Evolutionary conservation across 225 moss, liverwort and hornwort genomes (phyloP).

Genomic region (Thuidium tamariscinum): DNA sequence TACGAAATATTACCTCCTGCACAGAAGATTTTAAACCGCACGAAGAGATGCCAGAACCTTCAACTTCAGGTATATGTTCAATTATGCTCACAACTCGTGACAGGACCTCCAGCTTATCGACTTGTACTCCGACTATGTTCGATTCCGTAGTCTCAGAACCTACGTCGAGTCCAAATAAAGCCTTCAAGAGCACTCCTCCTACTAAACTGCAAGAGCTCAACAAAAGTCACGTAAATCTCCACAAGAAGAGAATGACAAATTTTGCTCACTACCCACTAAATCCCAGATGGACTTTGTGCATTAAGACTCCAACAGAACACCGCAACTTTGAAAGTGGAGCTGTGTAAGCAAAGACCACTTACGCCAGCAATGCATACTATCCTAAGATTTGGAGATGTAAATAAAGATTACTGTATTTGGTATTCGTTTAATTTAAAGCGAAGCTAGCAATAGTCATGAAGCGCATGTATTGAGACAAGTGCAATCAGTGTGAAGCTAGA

Average conservation of each 20-base stretch:
- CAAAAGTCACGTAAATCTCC: neutral
- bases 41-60: constrained; percentile 8
- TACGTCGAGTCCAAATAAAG: constrained; percentile 55
- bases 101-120: constrained; percentile 38
- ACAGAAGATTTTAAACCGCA: constrained; percentile 7
- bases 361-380: neutral
- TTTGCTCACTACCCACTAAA: neutral
- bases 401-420: neutral
- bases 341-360: neutral
- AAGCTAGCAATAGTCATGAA: neutral
- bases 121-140: constrained; percentile 18
- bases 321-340: neutral
- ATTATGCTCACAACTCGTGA: constrained; percentile 25
- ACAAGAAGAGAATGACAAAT: neutral
- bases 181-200: constrained; percentile 57
- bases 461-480: neutral
- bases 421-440: neutral
- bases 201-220: constrained; percentile 47
- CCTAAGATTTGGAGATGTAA: neutral
- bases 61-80: constrained; percentile 19
- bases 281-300: neutral
- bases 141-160: constrained; percentile 7
- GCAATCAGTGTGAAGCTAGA: neutral
- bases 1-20: constrained; percentile 46
- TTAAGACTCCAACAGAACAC: neutral